phyloP scores from a whole-genome alignment of 2,329 filamentous ascomycete genomes.

The Fusarium sp. region DNA sequence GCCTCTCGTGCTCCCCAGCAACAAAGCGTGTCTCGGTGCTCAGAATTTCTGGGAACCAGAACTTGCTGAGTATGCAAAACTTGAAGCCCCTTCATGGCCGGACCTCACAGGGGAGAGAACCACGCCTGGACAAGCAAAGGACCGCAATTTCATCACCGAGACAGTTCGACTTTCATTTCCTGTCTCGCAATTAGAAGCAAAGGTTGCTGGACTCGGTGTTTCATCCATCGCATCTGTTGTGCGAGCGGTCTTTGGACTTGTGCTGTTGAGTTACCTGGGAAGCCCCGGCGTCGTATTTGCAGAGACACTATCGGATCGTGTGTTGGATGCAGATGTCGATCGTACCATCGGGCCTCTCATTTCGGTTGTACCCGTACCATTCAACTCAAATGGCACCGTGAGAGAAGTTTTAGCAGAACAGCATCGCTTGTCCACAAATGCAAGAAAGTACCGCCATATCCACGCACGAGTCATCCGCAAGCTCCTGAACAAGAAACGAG shows the following conservation, averaged over 20 bases:
- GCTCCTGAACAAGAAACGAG: slow-evolving; percentile 1
- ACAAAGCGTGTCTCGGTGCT: not conserved
- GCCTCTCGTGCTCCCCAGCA: not conserved
- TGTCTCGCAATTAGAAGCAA: not conserved
- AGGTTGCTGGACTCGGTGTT: not conserved
- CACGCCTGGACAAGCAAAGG: not conserved
- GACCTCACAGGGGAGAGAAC: slow-evolving; percentile 9
- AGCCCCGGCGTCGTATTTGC: slow-evolving; percentile 1
- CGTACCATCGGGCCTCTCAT: not conserved
- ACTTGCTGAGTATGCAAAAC: not conserved
- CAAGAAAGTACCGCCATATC: not conserved
- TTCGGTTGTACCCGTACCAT: slow-evolving; percentile 3
- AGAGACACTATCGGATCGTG: slow-evolving; percentile 9
- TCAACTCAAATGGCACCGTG: slow-evolving; percentile 2
- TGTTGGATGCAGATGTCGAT: not conserved
- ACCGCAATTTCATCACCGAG: not conserved
- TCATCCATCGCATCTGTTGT: not conserved
- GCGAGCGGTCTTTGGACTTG: not conserved
- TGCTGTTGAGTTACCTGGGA: slow-evolving; percentile 4
- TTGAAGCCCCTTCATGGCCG: slow-evolving; percentile 5
- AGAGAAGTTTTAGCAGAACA: slow-evolving; percentile 6
- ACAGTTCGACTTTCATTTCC: not conserved
- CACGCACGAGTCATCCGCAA: slow-evolving; percentile 2
- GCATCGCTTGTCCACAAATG: not conserved
- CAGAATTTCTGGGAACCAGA: not conserved